Base-by-base conservation (phyloP, 148 eudicot species). In the Camellia japonica region DNA sequence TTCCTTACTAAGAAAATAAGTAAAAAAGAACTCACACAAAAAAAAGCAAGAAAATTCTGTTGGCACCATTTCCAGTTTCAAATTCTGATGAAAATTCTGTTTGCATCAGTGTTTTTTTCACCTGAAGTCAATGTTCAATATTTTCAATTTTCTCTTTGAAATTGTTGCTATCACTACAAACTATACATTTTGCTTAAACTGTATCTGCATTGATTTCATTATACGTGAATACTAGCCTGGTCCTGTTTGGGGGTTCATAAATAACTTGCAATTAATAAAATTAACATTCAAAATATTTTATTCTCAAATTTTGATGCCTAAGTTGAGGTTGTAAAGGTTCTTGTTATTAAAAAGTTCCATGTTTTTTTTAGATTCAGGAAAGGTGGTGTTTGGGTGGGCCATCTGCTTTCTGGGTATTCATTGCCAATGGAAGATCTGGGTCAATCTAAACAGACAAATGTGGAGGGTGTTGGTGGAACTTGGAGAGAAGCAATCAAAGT, bases 401-500 rank as follows among this genome's bases (percentile, higher is more conserved):
- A 94, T 77, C 88, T 92, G 77, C 88, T 92, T n/a, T 92, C 97
- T 68, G 95, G 98, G 58, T 92, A 94, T 86, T 84, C 95, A 11
- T 84, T 94, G 87, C 95, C 93, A 78, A 94, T 94, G 97, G 98
- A 94, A 72, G 95, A 90, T 68, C 91, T 90, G 15, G 89, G 87
- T 60, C 80, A 83, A 63, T 83, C 92, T 52, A 88, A 93, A 51
- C 82, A 78, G 51, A 20, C 49, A 52, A 87, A 83, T 69, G 62
- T 82, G 49, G 86, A 87, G 79, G 81, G 66, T 68, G 82, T 92
- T 14, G 91, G 90, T 56, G 60, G 97, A 66, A 92, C 93, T 63
- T 94, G 98, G 98, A 91, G 85, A 80, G 80, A 91, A 47, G 85
- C 98, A 64, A 94, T 92, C 46, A 86, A 78, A 85, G 88, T 83